Evolutionary conservation across 2,329 filamentous ascomycete species (phyloP).

Genomic region (Alternaria panax): DNA sequence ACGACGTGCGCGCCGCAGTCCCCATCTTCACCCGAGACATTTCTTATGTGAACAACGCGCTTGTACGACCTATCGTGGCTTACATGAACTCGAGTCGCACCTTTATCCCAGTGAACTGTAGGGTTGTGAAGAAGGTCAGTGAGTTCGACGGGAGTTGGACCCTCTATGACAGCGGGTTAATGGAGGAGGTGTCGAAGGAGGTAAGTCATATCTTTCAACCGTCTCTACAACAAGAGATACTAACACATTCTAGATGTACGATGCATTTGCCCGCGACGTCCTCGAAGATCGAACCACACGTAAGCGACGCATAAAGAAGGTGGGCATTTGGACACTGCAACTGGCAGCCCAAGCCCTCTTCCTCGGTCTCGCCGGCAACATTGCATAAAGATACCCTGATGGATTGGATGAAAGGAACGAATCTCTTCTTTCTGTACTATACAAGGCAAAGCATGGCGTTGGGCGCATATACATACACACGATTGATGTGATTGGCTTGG

Average conservation of each 20-base stretch:
- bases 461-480: conserved; percentile 4
- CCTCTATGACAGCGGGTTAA: conserved; percentile 87
- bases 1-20: conserved; percentile 90
- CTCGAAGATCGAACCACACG: conserved; percentile 89
- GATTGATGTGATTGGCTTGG: neutral
- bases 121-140: conserved; percentile 84
- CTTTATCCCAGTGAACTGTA: conserved; percentile 94
- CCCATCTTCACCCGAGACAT: conserved; percentile 91
- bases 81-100: conserved; percentile 97
- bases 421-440: conserved; percentile 25
- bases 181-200: conserved; percentile 92
- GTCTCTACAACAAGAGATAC: neutral
- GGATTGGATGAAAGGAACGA: conserved; percentile 1
- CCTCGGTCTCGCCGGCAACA: conserved; percentile 89
- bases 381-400: conserved; percentile 54
- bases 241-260: conserved; percentile 70
- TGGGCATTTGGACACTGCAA: conserved; percentile 94
- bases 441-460: conserved; percentile 22
- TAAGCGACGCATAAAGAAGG: conserved; percentile 88
- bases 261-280: conserved; percentile 91
- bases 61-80: conserved; percentile 93
- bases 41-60: conserved; percentile 94
- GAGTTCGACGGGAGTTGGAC: conserved; percentile 98
- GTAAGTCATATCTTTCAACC: conserved; percentile 45
- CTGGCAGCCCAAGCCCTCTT: conserved; percentile 92